These are phyloP conservation scores for Iodosphaeria phyllophila DNA, from an alignment of 2,329 filamentous ascomycete genomes.

Conservation along the genomic window DNA sequence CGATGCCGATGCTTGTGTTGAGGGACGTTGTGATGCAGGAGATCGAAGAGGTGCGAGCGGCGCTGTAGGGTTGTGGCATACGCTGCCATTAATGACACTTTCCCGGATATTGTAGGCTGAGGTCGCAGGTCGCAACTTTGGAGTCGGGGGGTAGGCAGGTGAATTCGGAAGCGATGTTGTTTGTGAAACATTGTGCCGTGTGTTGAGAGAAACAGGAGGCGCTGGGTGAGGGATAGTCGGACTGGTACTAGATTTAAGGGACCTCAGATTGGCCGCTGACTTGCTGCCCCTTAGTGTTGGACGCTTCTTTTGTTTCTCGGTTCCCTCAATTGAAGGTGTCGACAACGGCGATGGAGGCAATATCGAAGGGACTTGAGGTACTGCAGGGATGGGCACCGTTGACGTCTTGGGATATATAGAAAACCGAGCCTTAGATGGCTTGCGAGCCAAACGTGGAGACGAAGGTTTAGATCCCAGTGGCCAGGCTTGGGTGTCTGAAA, in stretches of 20 bases:
- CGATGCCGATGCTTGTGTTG: slow-evolving; percentile 6
- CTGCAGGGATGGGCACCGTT: too few relatives aligned
- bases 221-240: slow-evolving; percentile 1
- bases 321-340: too few relatives aligned
- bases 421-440: too few relatives aligned
- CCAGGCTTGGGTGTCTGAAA: too few relatives aligned
- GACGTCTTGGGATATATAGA: too few relatives aligned
- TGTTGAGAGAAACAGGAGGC: too few relatives aligned
- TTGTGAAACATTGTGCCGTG: too few relatives aligned
- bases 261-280: slow-evolving; percentile 7
- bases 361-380: too few relatives aligned
- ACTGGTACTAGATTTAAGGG: slow-evolving; percentile 6
- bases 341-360: too few relatives aligned
- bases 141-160: slow-evolving; percentile 8
- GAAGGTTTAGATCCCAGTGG: too few relatives aligned
- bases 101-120: slow-evolving; percentile 7
- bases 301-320: too few relatives aligned
- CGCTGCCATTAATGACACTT: slow-evolving; percentile 1
- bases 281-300: slow-evolving; percentile 8
- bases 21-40: slow-evolving; percentile 5
- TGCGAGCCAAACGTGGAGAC: too few relatives aligned
- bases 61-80: slow-evolving; percentile 5
- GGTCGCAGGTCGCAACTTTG: slow-evolving; percentile 8
- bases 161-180: slow-evolving; percentile 10
- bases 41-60: slow-evolving; percentile 5